Conservation (phyloP, 2,329 filamentous ascomycete genomes). For the Hypoxylon rubiginosum region DNA sequence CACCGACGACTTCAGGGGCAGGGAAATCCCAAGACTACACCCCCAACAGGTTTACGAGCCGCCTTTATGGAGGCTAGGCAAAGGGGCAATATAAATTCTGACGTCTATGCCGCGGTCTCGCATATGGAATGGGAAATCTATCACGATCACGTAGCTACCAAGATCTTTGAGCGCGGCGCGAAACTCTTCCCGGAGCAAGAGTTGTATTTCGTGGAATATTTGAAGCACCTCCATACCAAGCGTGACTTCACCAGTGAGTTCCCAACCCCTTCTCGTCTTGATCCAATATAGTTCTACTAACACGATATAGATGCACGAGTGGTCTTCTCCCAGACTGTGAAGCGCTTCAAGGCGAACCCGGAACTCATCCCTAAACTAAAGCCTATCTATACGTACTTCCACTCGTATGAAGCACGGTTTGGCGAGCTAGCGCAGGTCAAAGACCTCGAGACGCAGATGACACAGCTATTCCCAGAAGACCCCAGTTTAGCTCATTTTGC, state of each 20-base stretch:
- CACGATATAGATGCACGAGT: constrained; percentile 81
- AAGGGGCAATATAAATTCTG: constrained; percentile 88
- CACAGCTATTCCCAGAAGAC: constrained; percentile 91
- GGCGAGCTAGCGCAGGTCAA: constrained; percentile 92
- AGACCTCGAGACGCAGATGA: constrained; percentile 93
- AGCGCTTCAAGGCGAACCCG: constrained; percentile 81
- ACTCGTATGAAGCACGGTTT: constrained; percentile 94
- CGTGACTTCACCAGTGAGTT: constrained; percentile 92
- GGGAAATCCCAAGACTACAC: constrained; percentile 66
- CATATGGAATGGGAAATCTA: constrained; percentile 96
- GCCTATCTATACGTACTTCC: constrained; percentile 89
- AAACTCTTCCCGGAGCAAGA: constrained; percentile 96
- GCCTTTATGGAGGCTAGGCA: constrained; percentile 91
- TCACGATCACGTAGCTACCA: constrained; percentile 90
- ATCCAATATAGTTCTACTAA: constrained; percentile 36
- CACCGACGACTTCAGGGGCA: constrained; percentile 96
- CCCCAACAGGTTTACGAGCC: constrained; percentile 79
- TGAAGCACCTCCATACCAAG: constrained; percentile 92
- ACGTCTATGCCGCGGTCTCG: constrained; percentile 94
- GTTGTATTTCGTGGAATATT: constrained; percentile 91
- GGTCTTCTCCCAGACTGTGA: constrained; percentile 95
- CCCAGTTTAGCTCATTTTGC: constrained; percentile 81
- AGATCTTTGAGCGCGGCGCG: constrained; percentile 95
- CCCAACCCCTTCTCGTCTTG: not conserved
- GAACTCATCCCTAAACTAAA: constrained; percentile 82